Evolutionary conservation across 2,329 filamentous ascomycete species (phyloP).

Genomic region (Xylaria sp.): DNA sequence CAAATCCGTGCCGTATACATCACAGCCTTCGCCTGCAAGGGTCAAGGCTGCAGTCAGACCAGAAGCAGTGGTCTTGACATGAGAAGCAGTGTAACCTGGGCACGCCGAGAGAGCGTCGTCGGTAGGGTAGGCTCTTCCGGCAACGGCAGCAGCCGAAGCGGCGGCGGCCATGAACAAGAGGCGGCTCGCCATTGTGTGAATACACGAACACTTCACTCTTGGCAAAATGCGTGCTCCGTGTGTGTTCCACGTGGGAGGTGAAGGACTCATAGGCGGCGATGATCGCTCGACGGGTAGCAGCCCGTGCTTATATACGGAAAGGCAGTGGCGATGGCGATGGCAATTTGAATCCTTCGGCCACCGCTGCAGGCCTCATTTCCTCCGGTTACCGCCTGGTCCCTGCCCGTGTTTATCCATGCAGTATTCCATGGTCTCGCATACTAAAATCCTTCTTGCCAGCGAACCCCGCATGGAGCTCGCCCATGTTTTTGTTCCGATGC

Average conservation of each 20-base stretch:
- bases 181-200: slow-evolving; percentile 43
- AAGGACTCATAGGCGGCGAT: neutral
- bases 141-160: slow-evolving; percentile 45
- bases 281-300: neutral
- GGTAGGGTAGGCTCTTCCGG: slow-evolving; percentile 42
- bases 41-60: slow-evolving; percentile 71
- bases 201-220: slow-evolving; percentile 21
- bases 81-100: slow-evolving; percentile 70
- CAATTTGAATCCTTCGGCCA: slow-evolving; percentile 20
- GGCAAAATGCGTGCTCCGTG: slow-evolving; percentile 8
- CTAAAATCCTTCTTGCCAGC: neutral
- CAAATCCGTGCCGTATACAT: slow-evolving; percentile 76
- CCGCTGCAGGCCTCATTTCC: neutral
- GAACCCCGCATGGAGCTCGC: slow-evolving; percentile 22
- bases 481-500: slow-evolving; percentile 6
- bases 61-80: slow-evolving; percentile 61
- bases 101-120: slow-evolving; percentile 57
- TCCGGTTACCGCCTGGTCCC: neutral
- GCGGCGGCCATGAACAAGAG: slow-evolving; percentile 45
- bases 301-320: slow-evolving; percentile 24
- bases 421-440: neutral
- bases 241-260: slow-evolving; percentile 2
- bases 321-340: neutral
- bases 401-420: neutral
- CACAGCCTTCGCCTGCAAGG: slow-evolving; percentile 72